Conservation (phyloP, 768 basidiomycete species). For the Punctularia strigosozonata region DNA sequence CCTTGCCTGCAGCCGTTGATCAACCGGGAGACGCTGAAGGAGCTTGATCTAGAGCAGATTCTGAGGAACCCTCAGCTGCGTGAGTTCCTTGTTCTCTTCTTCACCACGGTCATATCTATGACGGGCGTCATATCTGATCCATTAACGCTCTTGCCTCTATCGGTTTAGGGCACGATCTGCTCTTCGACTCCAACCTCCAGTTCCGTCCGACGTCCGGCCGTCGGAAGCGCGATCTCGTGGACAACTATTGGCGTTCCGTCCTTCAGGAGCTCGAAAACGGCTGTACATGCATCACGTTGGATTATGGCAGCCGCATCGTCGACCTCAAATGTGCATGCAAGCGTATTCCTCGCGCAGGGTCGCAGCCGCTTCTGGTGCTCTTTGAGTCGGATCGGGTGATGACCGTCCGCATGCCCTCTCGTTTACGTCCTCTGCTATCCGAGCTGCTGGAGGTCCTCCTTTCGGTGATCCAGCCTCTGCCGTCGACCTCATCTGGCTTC, state of each 20-base stretch:
- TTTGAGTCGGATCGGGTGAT: constrained; percentile 25
- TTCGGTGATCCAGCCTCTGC: constrained; percentile 65
- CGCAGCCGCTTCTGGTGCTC: constrained; percentile 29
- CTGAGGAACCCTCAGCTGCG: constrained; percentile 86
- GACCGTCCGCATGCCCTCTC: constrained; percentile 60
- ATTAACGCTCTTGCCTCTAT: constrained; percentile 6
- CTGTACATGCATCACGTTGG: constrained; percentile 78
- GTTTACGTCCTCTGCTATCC: constrained; percentile 53
- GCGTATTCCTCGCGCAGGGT: constrained; percentile 23
- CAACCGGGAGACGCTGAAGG: constrained; percentile 72
- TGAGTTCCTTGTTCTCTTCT: constrained; percentile 29
- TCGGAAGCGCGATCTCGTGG: constrained; percentile 58
- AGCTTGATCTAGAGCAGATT: constrained; percentile 78
- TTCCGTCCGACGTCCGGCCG: constrained; percentile 70
- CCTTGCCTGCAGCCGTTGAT: constrained; percentile 67
- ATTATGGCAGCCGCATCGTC: constrained; percentile 36
- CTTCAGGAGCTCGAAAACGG: constrained; percentile 65
- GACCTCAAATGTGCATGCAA: constrained; percentile 29
- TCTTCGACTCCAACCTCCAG: constrained; percentile 79
- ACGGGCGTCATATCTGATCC: constrained; percentile 3
- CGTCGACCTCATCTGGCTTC: constrained; percentile 27
- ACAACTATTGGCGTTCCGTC: constrained; percentile 81
- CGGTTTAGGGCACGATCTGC: constrained; percentile 70
- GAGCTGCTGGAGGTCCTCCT: constrained; percentile 77
- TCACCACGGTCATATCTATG: constrained; percentile 2